Evolutionary conservation across 2,329 filamentous ascomycete genomes (phyloP), one percentile per base, ranked within the genome.

Genomic region (Colletotrichum tanaceti): DNA sequence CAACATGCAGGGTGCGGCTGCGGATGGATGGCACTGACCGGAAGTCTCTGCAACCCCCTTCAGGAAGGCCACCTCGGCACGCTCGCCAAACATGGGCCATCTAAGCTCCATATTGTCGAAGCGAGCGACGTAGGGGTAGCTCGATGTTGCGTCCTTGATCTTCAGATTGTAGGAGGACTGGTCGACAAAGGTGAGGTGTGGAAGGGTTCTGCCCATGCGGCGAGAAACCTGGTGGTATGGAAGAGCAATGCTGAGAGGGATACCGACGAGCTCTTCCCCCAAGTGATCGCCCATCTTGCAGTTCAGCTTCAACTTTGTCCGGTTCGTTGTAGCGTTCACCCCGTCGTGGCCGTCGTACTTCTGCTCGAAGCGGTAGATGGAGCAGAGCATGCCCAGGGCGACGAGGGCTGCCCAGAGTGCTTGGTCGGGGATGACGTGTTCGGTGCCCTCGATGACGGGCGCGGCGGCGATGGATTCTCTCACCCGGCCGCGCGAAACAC

Each of bases 351-450:
- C 85, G 71, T 86, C 83, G 68, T 86, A 81, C 68, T 81, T 82
- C 44, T 84, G 82, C 68, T 86, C 84, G 58, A 84, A 86, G 13
- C 84, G 76, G 70, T 86, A 87, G 52, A 87, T 85, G 2, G 82
- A 84, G 68, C 83, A 86, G 1, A 87, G 74, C 77, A 87, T 84
- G 0, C 84, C 85, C 0, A 87, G 76, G 0, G 82, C 79, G 0
- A 87, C 84, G 0, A 86, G 72, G 0, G 84, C 84, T 1, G 83
- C 84, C 85, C 85, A 87, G 1, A 87, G 75, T 0, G 85, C 85
- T 53, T 78, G 77, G 62, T 86, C 84, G 0, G 85, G 84, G 41
- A 87, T 85, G 5, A 83, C 73, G 38, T 86, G 82, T 59, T 80
- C 78, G 0, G 81, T 85, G 0, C 83, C 85, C 67, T 85, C 78